Conservation (phyloP, 164 flowering plant genomes). For the Platanus orientalis region DNA sequence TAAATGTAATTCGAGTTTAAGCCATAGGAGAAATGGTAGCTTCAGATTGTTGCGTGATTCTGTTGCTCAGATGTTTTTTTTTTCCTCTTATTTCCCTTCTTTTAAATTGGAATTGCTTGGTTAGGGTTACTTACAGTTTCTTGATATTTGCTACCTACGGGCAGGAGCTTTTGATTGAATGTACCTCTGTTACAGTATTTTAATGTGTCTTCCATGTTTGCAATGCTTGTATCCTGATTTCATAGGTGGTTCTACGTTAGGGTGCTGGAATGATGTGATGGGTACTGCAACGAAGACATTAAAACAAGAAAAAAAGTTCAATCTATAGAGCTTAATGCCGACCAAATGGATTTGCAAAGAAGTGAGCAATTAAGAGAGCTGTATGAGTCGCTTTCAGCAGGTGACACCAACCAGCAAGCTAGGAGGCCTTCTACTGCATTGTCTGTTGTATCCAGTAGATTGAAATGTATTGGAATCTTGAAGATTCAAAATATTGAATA, state of each 20-base stretch:
- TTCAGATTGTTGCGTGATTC: not conserved
- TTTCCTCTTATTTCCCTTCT: not conserved
- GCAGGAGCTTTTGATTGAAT: too few relatives aligned
- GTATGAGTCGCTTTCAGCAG: constrained; percentile 59
- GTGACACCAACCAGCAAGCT: constrained; percentile 53
- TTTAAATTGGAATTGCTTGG: not conserved
- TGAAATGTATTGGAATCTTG: too few relatives aligned
- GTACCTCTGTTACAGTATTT: not conserved
- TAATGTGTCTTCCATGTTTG: not conserved
- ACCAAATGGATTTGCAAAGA: constrained; percentile 63
- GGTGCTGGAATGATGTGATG: constrained; percentile 80
- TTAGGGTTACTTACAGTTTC: too few relatives aligned
- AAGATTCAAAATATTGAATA: too few relatives aligned
- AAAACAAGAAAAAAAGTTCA: constrained; percentile 89
- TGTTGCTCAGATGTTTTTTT: not conserved
- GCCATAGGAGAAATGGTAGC: not conserved
- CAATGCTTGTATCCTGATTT: not conserved
- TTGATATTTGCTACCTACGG: too few relatives aligned
- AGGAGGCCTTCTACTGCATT: constrained; percentile 75
- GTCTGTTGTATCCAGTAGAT: too few relatives aligned
- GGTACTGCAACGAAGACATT: constrained; percentile 91
- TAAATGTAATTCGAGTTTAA: not conserved
- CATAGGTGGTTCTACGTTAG: constrained; percentile 22
- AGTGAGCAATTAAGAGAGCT: constrained; percentile 83
- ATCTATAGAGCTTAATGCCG: constrained; percentile 48